A percentile compares a stretch with the other conserved stretches of the same genome.
Conservation (phyloP, 257 asterid genomes). For the Nicotiana paniculata region DNA sequence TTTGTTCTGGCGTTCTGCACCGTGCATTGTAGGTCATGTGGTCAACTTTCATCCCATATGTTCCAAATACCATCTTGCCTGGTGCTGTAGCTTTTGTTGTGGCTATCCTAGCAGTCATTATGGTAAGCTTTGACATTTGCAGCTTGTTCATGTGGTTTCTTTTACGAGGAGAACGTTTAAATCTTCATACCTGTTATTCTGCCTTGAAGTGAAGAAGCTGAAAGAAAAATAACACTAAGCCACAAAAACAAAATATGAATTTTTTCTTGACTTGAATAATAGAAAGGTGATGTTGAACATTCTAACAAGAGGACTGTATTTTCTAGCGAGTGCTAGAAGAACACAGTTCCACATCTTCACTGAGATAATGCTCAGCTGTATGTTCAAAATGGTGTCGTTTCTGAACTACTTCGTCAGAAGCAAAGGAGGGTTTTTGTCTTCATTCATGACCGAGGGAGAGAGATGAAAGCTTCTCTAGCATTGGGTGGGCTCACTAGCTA, state of each 20-base stretch:
- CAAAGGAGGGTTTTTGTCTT: neutral
- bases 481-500: neutral
- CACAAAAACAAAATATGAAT: neutral
- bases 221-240: neutral
- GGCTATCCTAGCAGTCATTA: conserved; percentile 50
- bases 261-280: neutral
- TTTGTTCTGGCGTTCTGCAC: neutral
- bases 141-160: conserved; percentile 2
- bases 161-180: neutral
- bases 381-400: neutral
- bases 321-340: neutral
- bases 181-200: neutral
- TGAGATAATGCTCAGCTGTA: neutral
- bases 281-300: neutral
- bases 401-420: neutral
- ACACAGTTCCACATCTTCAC: neutral
- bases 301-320: neutral
- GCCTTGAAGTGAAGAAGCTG: neutral
- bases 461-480: neutral
- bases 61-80: conserved; percentile 79
- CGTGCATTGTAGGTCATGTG: conserved; percentile 69
- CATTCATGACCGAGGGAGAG: neutral
- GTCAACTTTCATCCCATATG: conserved; percentile 89
- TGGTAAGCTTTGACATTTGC: conserved; percentile 46
- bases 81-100: conserved; percentile 52